Percentiles rank a stretch among this genome's conserved stretches.
These are phyloP conservation scores for Sarocladium kiliense DNA, from an alignment of 2,329 filamentous ascomycete genomes.

Conservation along the genomic window DNA sequence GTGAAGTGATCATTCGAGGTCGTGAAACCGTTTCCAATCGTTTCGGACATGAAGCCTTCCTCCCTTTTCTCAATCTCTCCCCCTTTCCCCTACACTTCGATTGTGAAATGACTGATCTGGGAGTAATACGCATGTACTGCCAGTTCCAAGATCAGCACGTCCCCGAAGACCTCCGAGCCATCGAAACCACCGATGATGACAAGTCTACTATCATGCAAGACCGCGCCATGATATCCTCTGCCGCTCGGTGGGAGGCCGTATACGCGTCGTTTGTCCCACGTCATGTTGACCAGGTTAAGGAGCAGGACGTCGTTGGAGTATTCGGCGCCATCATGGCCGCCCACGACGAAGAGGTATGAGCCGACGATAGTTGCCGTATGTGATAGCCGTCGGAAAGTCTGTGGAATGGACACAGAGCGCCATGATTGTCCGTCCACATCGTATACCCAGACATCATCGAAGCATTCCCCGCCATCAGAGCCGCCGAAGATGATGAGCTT, in stretches of 20 bases:
- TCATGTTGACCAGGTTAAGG: slow-evolving; percentile 67
- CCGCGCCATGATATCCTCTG: slow-evolving; percentile 61
- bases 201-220: slow-evolving; percentile 60
- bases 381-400: slow-evolving; percentile 59
- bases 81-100: slow-evolving; percentile 53
- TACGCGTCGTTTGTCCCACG: slow-evolving; percentile 63
- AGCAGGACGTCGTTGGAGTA: slow-evolving; percentile 65
- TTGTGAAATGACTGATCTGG: slow-evolving; percentile 68
- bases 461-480: slow-evolving; percentile 66
- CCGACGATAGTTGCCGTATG: slow-evolving; percentile 67
- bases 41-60: background rate
- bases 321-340: slow-evolving; percentile 64
- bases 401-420: slow-evolving; percentile 53
- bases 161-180: slow-evolving; percentile 61
- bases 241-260: slow-evolving; percentile 60
- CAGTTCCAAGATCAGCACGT: slow-evolving; percentile 62
- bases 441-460: slow-evolving; percentile 69
- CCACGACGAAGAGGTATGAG: slow-evolving; percentile 65
- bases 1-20: background rate
- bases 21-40: background rate
- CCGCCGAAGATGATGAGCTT: slow-evolving; percentile 69
- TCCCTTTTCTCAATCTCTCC: too few species aligned
- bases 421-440: slow-evolving; percentile 59
- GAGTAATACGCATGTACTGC: slow-evolving; percentile 68
- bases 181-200: slow-evolving; percentile 64